A percentile compares a stretch with the other conserved stretches of the same genome.
phyloP scores from a whole-genome alignment of 495 filamentous ascomycete genomes.

The Aspergillus olivimuriae region DNA sequence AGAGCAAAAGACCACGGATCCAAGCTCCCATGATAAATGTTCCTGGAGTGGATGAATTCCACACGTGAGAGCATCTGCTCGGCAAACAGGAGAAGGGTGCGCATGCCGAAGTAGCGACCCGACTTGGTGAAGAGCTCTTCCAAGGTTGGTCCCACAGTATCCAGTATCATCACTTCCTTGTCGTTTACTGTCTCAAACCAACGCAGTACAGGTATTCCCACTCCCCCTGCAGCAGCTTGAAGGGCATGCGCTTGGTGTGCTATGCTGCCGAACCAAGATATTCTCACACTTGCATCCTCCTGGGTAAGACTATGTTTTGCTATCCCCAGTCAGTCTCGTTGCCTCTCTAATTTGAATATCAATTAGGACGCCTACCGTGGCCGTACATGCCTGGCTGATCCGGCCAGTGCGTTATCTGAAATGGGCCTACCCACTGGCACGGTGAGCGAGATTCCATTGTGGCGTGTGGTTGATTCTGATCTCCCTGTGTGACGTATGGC shows the following conservation, averaged over 20 bases:
- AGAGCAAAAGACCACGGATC: constrained; percentile 1
- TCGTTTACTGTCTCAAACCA: constrained; percentile 2
- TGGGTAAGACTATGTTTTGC: too few species aligned
- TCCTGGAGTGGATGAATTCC: constrained; percentile 3
- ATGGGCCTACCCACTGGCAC: too few species aligned
- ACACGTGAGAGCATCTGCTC: not conserved
- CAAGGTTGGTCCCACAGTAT: not conserved
- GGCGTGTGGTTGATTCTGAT: too few species aligned
- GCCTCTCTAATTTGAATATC: too few species aligned
- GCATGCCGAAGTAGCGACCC: constrained; percentile 1
- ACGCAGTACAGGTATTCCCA: constrained; percentile 1
- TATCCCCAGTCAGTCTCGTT: too few species aligned
- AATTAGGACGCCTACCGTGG: too few species aligned
- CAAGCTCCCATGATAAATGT: not conserved
- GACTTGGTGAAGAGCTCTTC: too few species aligned
- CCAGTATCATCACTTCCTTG: not conserved
- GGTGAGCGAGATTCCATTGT: too few species aligned
- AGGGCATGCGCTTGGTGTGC: not conserved
- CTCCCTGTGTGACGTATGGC: too few species aligned
- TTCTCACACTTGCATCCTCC: not conserved
- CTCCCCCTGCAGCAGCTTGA: not conserved
- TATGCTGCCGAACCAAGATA: not conserved
- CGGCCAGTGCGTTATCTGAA: too few species aligned
- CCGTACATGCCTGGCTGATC: too few species aligned
- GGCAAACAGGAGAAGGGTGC: not conserved